Base-by-base conservation (phyloP, 306 rosid species). In the Canavalia gladiata region DNA sequence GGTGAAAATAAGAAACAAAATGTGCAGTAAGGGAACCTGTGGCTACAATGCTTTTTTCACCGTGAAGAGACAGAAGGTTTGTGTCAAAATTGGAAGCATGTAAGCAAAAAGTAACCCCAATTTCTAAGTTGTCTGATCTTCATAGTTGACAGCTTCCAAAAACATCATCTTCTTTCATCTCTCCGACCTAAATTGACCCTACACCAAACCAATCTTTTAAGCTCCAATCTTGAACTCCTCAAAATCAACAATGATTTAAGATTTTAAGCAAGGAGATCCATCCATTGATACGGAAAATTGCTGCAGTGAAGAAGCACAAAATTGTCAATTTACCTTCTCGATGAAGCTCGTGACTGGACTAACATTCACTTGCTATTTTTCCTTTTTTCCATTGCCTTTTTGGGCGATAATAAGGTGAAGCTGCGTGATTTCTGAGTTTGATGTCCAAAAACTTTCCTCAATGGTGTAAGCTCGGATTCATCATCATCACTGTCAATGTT, bases 401-500 rank as follows among this genome's bases (percentile, higher is more conserved):
- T 88, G 4, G 87, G 93, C 65, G 94, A 71, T 52, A 86, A 77
- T 42, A 87, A 84, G 76, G 81, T 87, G 71, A 89, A 76, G 81
- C 71, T 74, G 70, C 79, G 52, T 4, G 91, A 50, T 9, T 58
- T 82, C 1, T 29, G 83, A 34, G 82, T 66, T 43, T 82, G 88
- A 52, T 80, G 83, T 84, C 87, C 93, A 81, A 78, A 83, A 83
- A 72, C 81, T 37, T 83, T 86, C 69, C 76, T 83, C 87, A 71
- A 82, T 29, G 85, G 83, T 67, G 66, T 87, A 77, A 46, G 81
- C 74, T 87, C 98, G 13, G 78, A 78, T 84, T 90, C 97, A 33
- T 95, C 99, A 39, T 95, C 97, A 55, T 93, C 98, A 30, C 99
- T 96, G 80, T 90, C 87, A 68, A 96, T 87, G 67, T 85, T 56